Evolutionary conservation across 2,329 filamentous ascomycete genomes (phyloP), one percentile per base, ranked within the genome.

Genomic region (Pseudogymnoascus sp.): DNA sequence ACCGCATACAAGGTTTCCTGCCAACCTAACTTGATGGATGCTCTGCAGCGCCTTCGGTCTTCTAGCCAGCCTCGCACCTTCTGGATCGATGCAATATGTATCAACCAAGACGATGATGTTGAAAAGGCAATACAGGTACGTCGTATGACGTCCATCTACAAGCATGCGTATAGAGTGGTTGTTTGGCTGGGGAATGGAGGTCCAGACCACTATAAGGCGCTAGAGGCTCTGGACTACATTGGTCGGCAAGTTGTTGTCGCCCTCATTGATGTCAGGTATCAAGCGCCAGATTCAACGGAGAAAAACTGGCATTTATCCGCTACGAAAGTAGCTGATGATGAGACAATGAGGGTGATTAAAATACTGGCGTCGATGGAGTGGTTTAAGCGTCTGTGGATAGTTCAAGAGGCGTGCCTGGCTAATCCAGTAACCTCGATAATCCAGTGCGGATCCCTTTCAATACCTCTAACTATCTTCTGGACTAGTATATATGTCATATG

Each of bases 81-180:
- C 2, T 70, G 68, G 67, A 62, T 69, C 5, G 68, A 70, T 47
- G 66, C 66, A 6, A 60, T 69, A 22, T 22, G 22, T 22, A 22
- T 22, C 22, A 22, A 22, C 22, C 22, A 22, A 22, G 22, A 22
- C 22, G 62, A 69, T 37, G 63, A 66, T 11, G 35, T 62, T 1
- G 68, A 70, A 47, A 53, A 65, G 12, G 66, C 61, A 57, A 37
- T 64, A 4, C 68, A 70, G 35, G 68, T 64, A 2, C 37, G 41
- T 9, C 63, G 62, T 36, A 70, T 68, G 68, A 61, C 65, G 25
- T 60, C 33, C 9, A 66, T 70, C 11, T 70, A 67, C 60, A 63
- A 67, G 25, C 60, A 64, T 20, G 68, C 68, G 5, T 41, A 60
- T 0, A 62, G 60, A 25, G 67, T 69, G 6, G 62, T 60, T 14